Conservation (phyloP, 208 protist species). For the Tritrichomonas musculus region DNA sequence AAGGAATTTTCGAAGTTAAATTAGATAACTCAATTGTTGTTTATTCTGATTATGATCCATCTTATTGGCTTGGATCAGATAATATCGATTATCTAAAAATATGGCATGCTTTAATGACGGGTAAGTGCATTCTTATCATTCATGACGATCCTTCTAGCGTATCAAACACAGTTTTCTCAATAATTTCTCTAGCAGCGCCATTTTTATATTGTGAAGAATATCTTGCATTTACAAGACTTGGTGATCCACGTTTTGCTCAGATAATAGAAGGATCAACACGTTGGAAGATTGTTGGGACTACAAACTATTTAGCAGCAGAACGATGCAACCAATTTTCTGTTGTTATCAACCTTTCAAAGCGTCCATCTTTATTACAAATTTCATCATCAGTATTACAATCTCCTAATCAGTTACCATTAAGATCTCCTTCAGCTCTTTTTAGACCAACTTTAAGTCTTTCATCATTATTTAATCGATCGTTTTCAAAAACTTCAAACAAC, state of each 20-base stretch:
- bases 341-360: neutral
- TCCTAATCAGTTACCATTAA: too few species aligned
- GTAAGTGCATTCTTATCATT: neutral
- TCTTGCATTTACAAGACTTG: neutral
- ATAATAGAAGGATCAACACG: neutral
- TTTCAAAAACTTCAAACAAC: too few species aligned
- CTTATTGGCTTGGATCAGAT: neutral
- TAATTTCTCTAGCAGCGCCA: neutral
- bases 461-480: too few species aligned
- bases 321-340: neutral
- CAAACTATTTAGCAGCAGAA: neutral
- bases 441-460: too few species aligned
- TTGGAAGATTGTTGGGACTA: neutral
- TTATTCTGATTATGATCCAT: neutral
- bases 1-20: too few species aligned
- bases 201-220: neutral
- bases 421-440: too few species aligned
- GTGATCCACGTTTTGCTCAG: conserved; percentile 3
- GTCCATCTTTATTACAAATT: neutral
- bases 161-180: neutral
- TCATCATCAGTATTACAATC: too few species aligned
- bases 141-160: neutral
- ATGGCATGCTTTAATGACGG: neutral
- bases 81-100: neutral
- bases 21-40: neutral